These are phyloP conservation scores for Turnera subulata DNA, from an alignment of 345 rosid genomes.

Conservation along the genomic window DNA sequence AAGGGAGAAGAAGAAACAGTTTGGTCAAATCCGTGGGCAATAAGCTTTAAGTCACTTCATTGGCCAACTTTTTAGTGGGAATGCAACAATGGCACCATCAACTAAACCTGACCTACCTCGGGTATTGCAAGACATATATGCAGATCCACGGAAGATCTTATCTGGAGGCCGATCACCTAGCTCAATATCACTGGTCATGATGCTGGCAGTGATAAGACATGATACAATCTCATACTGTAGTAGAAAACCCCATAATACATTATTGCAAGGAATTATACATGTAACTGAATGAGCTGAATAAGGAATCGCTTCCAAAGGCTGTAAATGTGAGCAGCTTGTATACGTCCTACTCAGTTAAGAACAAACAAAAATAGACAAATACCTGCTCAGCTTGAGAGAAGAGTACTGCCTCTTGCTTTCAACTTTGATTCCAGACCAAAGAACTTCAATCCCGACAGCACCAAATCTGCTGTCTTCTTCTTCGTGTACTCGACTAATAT, in stretches of 20 bases:
- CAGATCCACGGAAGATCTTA: no score
- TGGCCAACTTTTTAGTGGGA: no score
- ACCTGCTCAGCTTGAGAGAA: slow-evolving; percentile 36
- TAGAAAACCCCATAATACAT: not conserved
- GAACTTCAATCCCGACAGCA: slow-evolving; percentile 66
- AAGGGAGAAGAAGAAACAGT: no score
- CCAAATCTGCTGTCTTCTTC: slow-evolving; percentile 81
- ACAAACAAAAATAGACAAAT: not conserved
- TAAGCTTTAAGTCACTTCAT: no score
- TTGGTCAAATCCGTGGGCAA: no score
- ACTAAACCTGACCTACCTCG: no score
- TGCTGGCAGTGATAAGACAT: no score
- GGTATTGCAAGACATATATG: no score
- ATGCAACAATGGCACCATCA: no score
- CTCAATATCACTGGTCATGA: not conserved
- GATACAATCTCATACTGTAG: no score
- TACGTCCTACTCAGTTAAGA: not conserved
- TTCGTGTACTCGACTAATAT: slow-evolving; percentile 68
- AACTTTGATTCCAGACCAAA: slow-evolving; percentile 86
- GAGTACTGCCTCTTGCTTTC: slow-evolving; percentile 60
- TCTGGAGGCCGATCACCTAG: no score
- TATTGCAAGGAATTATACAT: not conserved
- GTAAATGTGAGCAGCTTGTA: not conserved
- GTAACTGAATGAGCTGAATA: not conserved
- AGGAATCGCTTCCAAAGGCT: not conserved